A percentile compares a stretch with the other conserved stretches of the same genome.
These are phyloP conservation scores for Monilinia vaccinii-corymbosi DNA, from an alignment of 2,329 filamentous ascomycete genomes.

Conservation along the genomic window DNA sequence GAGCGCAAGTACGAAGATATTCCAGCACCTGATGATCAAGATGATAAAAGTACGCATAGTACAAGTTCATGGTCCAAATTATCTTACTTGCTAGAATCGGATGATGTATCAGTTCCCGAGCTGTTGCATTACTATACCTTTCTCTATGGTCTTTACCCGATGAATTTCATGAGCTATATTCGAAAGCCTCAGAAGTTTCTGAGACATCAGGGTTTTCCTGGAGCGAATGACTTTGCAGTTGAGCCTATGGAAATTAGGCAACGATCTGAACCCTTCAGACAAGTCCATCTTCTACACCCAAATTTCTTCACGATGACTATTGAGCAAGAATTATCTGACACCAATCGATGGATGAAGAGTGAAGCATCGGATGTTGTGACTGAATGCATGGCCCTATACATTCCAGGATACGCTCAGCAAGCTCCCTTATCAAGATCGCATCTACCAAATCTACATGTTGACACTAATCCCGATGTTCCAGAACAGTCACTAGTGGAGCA, in stretches of 20 bases:
- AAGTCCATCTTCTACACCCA: slow-evolving; percentile 68
- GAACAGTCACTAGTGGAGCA: slow-evolving; percentile 23
- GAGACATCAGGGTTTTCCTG: slow-evolving; percentile 60
- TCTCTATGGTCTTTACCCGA: slow-evolving; percentile 72
- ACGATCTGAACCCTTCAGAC: slow-evolving; percentile 65
- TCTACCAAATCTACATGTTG: slow-evolving; percentile 8
- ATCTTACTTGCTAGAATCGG: slow-evolving; percentile 49
- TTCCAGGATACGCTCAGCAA: slow-evolving; percentile 20
- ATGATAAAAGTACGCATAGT: slow-evolving; percentile 32
- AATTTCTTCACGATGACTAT: slow-evolving; percentile 75
- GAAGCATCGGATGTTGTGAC: slow-evolving; percentile 73
- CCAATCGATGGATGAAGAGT: slow-evolving; percentile 69
- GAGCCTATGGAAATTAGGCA: slow-evolving; percentile 70
- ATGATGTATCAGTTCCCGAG: slow-evolving; percentile 55
- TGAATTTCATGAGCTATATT: slow-evolving; percentile 82
- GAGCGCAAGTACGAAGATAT: slow-evolving; percentile 19
- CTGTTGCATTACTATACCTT: slow-evolving; percentile 71
- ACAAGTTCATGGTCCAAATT: slow-evolving; percentile 54
- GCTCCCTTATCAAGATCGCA: slow-evolving; percentile 13
- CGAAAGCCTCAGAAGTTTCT: slow-evolving; percentile 73
- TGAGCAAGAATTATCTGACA: slow-evolving; percentile 70
- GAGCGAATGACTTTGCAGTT: slow-evolving; percentile 66
- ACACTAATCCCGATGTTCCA: slow-evolving; percentile 23
- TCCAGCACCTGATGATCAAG: slow-evolving; percentile 2
- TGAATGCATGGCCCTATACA: slow-evolving; percentile 64